Conservation (phyloP, 768 basidiomycete species). For the Holtermanniella nyarrowii region DNA sequence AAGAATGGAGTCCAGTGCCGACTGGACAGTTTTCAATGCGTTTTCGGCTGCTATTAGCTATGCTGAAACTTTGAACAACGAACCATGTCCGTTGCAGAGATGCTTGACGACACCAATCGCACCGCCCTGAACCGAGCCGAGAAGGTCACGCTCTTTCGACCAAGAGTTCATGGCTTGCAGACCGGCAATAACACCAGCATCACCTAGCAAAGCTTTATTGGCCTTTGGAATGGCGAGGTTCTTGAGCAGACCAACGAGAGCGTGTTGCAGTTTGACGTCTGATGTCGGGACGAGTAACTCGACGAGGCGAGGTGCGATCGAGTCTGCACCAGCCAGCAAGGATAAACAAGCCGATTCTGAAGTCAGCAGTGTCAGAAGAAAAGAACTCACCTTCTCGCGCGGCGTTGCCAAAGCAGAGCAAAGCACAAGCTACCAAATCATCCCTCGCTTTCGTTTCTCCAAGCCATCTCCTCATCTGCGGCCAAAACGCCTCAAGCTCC, state of each 20-base stretch:
- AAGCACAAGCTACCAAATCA: constrained; percentile 21
- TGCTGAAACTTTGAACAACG: constrained; percentile 24
- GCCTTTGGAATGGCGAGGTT: constrained; percentile 55
- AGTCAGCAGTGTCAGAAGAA: not conserved
- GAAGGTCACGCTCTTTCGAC: constrained; percentile 65
- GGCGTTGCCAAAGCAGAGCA: constrained; percentile 26
- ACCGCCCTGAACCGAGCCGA: constrained; percentile 73
- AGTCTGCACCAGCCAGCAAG: not conserved
- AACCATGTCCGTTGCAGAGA: constrained; percentile 66
- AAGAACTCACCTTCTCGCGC: constrained; percentile 20
- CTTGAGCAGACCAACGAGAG: constrained; percentile 72
- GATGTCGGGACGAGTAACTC: constrained; percentile 5
- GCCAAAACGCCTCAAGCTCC: constrained; percentile 8
- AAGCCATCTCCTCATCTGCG: constrained; percentile 18
- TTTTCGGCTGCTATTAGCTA: constrained; percentile 14
- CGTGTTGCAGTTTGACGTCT: constrained; percentile 62
- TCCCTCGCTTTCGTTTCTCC: constrained; percentile 3
- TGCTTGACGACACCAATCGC: constrained; percentile 85
- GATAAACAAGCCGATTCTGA: constrained; percentile 7
- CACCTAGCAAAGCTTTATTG: constrained; percentile 54
- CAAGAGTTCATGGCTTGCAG: constrained; percentile 59
- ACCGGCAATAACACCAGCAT: constrained; percentile 54
- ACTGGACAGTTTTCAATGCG: constrained; percentile 46
- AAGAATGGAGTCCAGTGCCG: constrained; percentile 56
- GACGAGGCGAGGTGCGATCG: not conserved